Percentiles rank a stretch among this genome's conserved stretches.
phyloP scores from a whole-genome alignment of 768 basidiomycete genomes.

The Cubamyces sp. region DNA sequence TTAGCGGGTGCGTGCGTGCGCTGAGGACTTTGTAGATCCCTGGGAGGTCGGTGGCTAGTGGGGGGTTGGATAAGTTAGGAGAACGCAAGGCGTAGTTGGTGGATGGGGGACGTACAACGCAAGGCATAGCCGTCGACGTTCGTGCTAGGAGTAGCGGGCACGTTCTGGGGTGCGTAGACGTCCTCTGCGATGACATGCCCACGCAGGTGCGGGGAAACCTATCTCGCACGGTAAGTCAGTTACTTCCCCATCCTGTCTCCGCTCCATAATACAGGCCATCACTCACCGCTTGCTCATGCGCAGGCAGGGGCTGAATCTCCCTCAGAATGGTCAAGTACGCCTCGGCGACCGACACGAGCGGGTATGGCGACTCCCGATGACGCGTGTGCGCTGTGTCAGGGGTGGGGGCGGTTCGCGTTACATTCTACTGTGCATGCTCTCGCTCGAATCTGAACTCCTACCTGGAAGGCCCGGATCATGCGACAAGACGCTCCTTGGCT shows the following conservation, averaged over 20 bases:
- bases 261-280: neutral
- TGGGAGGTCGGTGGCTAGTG: conserved; percentile 61
- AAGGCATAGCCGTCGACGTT: conserved; percentile 92
- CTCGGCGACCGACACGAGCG: conserved; percentile 64
- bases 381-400: conserved; percentile 60
- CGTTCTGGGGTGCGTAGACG: conserved; percentile 63
- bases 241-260: neutral
- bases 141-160: conserved; percentile 70
- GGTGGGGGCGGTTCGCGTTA: neutral
- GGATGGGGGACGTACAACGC: conserved; percentile 50
- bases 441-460: conserved; percentile 35
- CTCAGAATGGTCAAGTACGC: conserved; percentile 62
- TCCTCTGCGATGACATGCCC: conserved; percentile 80
- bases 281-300: conserved; percentile 49
- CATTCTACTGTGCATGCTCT: neutral
- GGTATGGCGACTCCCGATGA: conserved; percentile 78
- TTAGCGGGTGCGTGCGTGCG: conserved; percentile 43
- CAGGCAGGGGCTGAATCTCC: conserved; percentile 48
- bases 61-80: neutral
- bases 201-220: conserved; percentile 64
- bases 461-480: conserved; percentile 73
- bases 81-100: neutral
- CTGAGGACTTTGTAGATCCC: conserved; percentile 73
- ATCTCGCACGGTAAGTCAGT: neutral
- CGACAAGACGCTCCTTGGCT: conserved; percentile 61